These are phyloP conservation scores for Nakaseomyces bracarensis DNA, from an alignment of 1,139 yeast species.

Conservation along the genomic window DNA sequence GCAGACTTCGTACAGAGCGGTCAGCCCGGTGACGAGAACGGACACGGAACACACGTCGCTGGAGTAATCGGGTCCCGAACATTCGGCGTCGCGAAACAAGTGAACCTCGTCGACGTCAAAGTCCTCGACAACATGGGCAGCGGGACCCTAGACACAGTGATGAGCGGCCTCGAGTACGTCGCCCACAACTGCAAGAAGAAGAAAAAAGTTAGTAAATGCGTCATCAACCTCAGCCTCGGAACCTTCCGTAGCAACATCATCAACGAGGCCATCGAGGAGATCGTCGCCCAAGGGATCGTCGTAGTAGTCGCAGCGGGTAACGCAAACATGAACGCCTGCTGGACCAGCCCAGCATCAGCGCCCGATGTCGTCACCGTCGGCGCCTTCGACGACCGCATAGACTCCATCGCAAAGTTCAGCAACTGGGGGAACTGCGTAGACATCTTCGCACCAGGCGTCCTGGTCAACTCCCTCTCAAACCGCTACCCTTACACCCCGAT, in stretches of 20 bases:
- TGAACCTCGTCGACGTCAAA: constrained; percentile 58
- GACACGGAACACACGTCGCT: constrained; percentile 83
- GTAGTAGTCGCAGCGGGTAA: constrained; percentile 91
- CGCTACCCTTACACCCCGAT: constrained; percentile 10
- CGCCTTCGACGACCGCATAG: constrained; percentile 69
- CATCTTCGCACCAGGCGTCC: constrained; percentile 72
- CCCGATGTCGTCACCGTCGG: constrained; percentile 71
- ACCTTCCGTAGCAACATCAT: constrained; percentile 56
- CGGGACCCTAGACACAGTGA: constrained; percentile 59
- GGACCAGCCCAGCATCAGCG: constrained; percentile 74
- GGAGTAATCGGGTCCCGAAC: constrained; percentile 74
- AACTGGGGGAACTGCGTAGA: constrained; percentile 90
- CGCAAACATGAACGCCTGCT: constrained; percentile 66
- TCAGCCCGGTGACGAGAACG: constrained; percentile 49
- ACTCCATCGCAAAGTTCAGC: constrained; percentile 62
- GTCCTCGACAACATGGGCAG: constrained; percentile 57
- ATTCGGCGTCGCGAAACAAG: constrained; percentile 73
- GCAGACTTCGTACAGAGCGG: constrained; percentile 58
- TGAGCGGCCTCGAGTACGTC: constrained; percentile 65
- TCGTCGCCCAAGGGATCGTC: constrained; percentile 59
- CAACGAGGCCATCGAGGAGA: constrained; percentile 67
- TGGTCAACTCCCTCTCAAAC: constrained; percentile 37
- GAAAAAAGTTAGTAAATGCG: constrained; percentile 37
- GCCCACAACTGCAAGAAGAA: constrained; percentile 47
- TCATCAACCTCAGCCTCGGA: constrained; percentile 77